A percentile compares a stretch with the other conserved stretches of the same genome.
Evolutionary conservation across 1,139 yeast species (phyloP).

Genomic region (Candida mesenterica): DNA sequence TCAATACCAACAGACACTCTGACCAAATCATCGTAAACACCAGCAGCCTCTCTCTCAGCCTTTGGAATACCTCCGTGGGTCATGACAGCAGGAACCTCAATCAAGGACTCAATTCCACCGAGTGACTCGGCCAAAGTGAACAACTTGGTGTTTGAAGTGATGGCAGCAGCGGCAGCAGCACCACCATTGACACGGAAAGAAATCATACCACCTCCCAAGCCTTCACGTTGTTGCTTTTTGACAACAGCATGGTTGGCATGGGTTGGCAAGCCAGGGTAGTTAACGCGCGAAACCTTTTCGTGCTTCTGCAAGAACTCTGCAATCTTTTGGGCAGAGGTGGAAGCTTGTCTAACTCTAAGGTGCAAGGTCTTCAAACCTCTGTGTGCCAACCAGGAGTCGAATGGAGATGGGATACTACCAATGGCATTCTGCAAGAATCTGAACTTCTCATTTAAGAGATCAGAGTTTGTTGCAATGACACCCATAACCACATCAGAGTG

Average conservation of each 20-base stretch:
- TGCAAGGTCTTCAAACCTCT: conserved; percentile 88
- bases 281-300: conserved; percentile 62
- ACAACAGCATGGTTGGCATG: conserved; percentile 67
- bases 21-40: conserved; percentile 79
- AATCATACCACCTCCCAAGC: conserved; percentile 90
- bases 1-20: conserved; percentile 88
- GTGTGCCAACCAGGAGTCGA: conserved; percentile 91
- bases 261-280: conserved; percentile 77
- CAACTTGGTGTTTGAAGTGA: conserved; percentile 71
- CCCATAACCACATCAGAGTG: conserved; percentile 94
- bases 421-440: conserved; percentile 84
- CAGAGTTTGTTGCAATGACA: conserved; percentile 68
- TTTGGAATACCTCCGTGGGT: conserved; percentile 91
- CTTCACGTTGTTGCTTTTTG: conserved; percentile 74
- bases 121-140: conserved; percentile 88
- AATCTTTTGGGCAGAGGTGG: conserved; percentile 63
- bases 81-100: conserved; percentile 91
- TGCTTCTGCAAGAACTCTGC: conserved; percentile 61
- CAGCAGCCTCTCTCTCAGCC: conserved; percentile 75
- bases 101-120: conserved; percentile 85
- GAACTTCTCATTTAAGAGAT: conserved; percentile 58
- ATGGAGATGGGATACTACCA: conserved; percentile 88
- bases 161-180: conserved; percentile 68
- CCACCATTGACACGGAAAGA: conserved; percentile 86
- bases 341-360: conserved; percentile 71